phyloP scores from a whole-genome alignment of 2,329 filamentous ascomycete species.

The Ascosphaera acerosa region DNA sequence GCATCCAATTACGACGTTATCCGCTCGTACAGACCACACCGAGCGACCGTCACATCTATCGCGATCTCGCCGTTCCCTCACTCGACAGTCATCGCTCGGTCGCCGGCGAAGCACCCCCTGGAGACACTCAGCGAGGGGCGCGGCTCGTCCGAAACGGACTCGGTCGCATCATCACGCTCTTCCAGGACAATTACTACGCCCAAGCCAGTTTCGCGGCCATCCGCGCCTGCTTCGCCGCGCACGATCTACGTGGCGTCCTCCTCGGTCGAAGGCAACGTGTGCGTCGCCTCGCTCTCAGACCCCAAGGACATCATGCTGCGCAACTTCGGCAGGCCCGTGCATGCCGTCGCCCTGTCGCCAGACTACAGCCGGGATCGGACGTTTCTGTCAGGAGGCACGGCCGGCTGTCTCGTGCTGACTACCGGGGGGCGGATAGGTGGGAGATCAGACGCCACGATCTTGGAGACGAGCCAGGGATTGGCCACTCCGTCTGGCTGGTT shows the following conservation, averaged over 20 bases:
- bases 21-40: constrained; percentile 75
- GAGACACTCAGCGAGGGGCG: constrained; percentile 12
- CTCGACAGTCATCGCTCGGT: constrained; percentile 25
- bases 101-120: constrained; percentile 15
- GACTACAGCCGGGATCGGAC: constrained; percentile 75
- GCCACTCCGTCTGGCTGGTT: constrained; percentile 75
- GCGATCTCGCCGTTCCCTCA: constrained; percentile 66
- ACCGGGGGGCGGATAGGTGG: constrained; percentile 53
- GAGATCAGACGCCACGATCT: constrained; percentile 64
- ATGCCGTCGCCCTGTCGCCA: constrained; percentile 79
- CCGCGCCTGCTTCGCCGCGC: constrained; percentile 55
- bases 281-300: constrained; percentile 67
- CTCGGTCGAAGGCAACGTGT: constrained; percentile 89
- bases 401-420: constrained; percentile 70
- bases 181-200: constrained; percentile 9
- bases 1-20: constrained; percentile 59
- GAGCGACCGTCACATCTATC: constrained; percentile 67
- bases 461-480: constrained; percentile 30
- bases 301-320: constrained; percentile 71
- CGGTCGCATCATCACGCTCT: constrained; percentile 11
- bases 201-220: constrained; percentile 17
- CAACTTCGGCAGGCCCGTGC: constrained; percentile 81
- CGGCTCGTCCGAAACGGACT: constrained; percentile 7
- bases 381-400: constrained; percentile 74
- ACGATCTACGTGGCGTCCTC: constrained; percentile 83